Evolutionary conservation across 805 yeast genomes (phyloP).

Genomic region (Saturnispora kantuleensis): DNA sequence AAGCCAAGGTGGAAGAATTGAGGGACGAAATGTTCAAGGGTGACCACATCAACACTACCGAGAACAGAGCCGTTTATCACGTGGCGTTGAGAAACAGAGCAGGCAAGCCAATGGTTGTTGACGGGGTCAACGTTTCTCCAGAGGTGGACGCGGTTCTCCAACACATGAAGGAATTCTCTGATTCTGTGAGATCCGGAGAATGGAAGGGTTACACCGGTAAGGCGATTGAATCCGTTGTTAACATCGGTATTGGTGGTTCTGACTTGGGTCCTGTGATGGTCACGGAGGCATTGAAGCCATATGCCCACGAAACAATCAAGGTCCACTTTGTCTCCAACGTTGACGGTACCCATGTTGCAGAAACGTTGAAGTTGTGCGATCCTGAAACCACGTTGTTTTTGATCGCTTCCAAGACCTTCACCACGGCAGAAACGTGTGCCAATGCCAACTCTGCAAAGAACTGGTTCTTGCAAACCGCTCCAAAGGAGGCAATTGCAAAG

Average conservation of each 20-base stretch:
- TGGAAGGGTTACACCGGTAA: constrained; percentile 98
- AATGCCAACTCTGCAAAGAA: constrained; percentile 91
- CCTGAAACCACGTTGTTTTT: constrained; percentile 90
- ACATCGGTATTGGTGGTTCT: constrained; percentile 98
- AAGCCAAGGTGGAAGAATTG: constrained; percentile 77
- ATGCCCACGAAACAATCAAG: constrained; percentile 59
- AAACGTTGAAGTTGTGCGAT: constrained; percentile 64
- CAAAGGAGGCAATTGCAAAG: constrained; percentile 76
- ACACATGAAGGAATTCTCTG: constrained; percentile 95
- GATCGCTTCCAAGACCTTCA: constrained; percentile 95
- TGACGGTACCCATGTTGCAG: constrained; percentile 96
- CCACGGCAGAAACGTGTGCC: constrained; percentile 96
- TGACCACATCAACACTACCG: constrained; percentile 90
- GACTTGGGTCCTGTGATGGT: constrained; percentile 99
- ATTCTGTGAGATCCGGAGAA: constrained; percentile 78
- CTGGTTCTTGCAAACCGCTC: constrained; percentile 69
- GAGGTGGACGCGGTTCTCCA: constrained; percentile 86
- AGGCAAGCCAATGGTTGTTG: constrained; percentile 74
- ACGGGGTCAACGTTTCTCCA: constrained; percentile 80
- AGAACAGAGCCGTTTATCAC: constrained; percentile 94
- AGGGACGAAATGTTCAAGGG: constrained; percentile 91
- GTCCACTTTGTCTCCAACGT: constrained; percentile 96
- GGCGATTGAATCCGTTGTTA: constrained; percentile 85
- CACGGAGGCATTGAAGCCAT: constrained; percentile 92
- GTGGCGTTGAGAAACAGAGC: constrained; percentile 93